Conservation (phyloP, 768 basidiomycete genomes). For the Wakefieldia striispora region DNA sequence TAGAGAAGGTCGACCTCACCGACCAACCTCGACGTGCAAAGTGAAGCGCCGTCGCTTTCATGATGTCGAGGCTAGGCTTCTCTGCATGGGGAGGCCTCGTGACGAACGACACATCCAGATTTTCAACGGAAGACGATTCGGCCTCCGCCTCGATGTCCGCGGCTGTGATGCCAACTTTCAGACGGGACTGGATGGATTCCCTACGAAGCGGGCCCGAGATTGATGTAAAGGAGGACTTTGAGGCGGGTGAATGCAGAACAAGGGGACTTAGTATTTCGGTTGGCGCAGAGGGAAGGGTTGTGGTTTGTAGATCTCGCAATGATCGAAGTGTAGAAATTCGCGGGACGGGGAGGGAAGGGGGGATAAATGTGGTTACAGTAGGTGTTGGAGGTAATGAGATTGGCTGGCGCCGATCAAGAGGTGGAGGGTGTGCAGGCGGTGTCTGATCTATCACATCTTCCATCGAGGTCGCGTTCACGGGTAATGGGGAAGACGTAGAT, state of each 20-base stretch:
- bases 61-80: conserved; percentile 21
- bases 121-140: conserved; percentile 2
- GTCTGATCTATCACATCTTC: conserved; percentile 9
- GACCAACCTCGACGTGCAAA: conserved; percentile 42
- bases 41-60: conserved; percentile 40
- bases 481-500: conserved; percentile 15
- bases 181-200: conserved; percentile 26
- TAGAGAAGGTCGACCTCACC: conserved; percentile 41
- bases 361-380: conserved; percentile 19
- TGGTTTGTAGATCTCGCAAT: conserved; percentile 27
- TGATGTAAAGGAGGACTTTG: conserved; percentile 15
- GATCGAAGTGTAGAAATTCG: conserved; percentile 22
- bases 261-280: conserved; percentile 32
- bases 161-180: conserved; percentile 17
- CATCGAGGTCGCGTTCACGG: conserved; percentile 6
- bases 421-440: conserved; percentile 25
- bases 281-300: conserved; percentile 17
- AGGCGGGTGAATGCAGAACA: conserved; percentile 26
- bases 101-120: conserved; percentile 1
- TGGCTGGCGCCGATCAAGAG: conserved; percentile 27
- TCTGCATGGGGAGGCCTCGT: not conserved
- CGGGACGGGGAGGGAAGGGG: conserved; percentile 10
- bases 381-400: conserved; percentile 36
- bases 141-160: conserved; percentile 9
- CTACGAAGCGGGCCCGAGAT: conserved; percentile 17